Evolutionary conservation across 1,139 yeast genomes (phyloP).

Genomic region (Nadsonia starkeyi-henricii): DNA sequence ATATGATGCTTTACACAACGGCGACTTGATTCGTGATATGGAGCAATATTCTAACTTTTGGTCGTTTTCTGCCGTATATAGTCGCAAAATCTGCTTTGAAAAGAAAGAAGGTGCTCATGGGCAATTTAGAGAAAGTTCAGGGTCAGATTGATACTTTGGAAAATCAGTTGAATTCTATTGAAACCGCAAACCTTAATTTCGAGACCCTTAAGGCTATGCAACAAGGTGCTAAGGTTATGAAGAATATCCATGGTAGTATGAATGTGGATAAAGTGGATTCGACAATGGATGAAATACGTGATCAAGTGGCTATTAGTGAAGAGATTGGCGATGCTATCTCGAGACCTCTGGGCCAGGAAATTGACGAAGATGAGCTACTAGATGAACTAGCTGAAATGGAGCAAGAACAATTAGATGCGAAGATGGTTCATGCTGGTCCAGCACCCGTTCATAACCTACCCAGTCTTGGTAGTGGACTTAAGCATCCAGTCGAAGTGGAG

Average conservation of each 20-base stretch:
- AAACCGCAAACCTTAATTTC: slow-evolving; percentile 85
- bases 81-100: slow-evolving; percentile 79
- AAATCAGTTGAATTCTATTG: slow-evolving; percentile 79
- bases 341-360: slow-evolving; percentile 74
- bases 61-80: neutral
- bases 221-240: slow-evolving; percentile 95
- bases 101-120: slow-evolving; percentile 72
- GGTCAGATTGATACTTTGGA: slow-evolving; percentile 84
- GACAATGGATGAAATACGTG: slow-evolving; percentile 97
- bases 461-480: slow-evolving; percentile 26
- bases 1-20: too few relatives aligned
- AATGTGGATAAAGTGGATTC: slow-evolving; percentile 93
- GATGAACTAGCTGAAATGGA: slow-evolving; percentile 85
- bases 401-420: slow-evolving; percentile 60
- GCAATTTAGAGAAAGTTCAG: slow-evolving; percentile 65
- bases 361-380: slow-evolving; percentile 72
- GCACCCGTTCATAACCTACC: slow-evolving; percentile 29
- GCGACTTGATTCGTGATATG: too few relatives aligned
- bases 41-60: too few relatives aligned
- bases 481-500: slow-evolving; percentile 24
- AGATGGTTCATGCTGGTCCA: slow-evolving; percentile 35
- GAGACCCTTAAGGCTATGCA: slow-evolving; percentile 99
- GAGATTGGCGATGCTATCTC: slow-evolving; percentile 94
- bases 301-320: slow-evolving; percentile 88
- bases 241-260: slow-evolving; percentile 87